phyloP scores from a whole-genome alignment of 805 yeast species.

The Saccharomycopsis capsularis region DNA sequence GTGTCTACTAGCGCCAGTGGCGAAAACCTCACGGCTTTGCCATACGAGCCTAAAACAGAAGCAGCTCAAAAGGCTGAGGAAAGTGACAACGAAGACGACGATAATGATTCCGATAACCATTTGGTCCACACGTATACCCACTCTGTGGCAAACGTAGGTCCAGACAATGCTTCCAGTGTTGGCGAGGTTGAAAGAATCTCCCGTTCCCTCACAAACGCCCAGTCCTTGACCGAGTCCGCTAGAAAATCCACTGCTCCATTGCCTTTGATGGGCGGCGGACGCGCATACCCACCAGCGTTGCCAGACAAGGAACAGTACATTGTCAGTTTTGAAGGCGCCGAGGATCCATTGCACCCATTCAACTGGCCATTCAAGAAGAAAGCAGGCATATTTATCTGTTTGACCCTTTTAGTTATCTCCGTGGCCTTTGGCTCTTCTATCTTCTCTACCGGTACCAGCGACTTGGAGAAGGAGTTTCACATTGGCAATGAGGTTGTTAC shows the following conservation, averaged over 20 bases:
- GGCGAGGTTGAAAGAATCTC: slow-evolving; percentile 33
- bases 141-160: slow-evolving; percentile 11
- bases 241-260: slow-evolving; percentile 32
- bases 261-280: slow-evolving; percentile 61
- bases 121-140: neutral
- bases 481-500: slow-evolving; percentile 39
- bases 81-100: too few relatives aligned
- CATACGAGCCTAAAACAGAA: neutral
- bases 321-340: slow-evolving; percentile 62
- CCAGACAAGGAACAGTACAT: slow-evolving; percentile 50
- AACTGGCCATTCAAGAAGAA: slow-evolving; percentile 47
- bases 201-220: slow-evolving; percentile 36
- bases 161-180: slow-evolving; percentile 21
- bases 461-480: slow-evolving; percentile 39
- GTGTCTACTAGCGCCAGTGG: too few relatives aligned
- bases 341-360: slow-evolving; percentile 55
- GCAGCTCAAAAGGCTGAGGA: too few relatives aligned
- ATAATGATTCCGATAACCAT: too few relatives aligned
- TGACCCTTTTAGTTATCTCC: slow-evolving; percentile 41
- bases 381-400: too few relatives aligned
- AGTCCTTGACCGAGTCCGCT: slow-evolving; percentile 26
- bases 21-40: neutral
- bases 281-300: slow-evolving; percentile 55
- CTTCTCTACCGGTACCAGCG: slow-evolving; percentile 51
- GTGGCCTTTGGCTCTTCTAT: slow-evolving; percentile 59